Evolutionary conservation across 129 eudicot species (phyloP).

Genomic region (Artemisia tridentata): DNA sequence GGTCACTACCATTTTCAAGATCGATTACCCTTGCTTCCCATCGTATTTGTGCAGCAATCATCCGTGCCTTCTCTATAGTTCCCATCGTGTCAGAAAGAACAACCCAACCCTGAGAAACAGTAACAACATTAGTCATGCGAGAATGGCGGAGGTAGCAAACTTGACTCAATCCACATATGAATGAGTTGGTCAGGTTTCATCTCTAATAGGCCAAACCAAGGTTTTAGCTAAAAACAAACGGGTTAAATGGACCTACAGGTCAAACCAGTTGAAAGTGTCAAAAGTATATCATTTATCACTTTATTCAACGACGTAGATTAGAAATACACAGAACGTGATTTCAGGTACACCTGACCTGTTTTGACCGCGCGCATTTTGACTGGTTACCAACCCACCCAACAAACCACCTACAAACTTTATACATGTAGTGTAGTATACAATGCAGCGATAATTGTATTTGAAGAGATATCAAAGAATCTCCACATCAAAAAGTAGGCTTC

Average conservation of each 20-base stretch:
- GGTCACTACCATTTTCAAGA: slow-evolving; percentile 82
- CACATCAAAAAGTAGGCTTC: no score
- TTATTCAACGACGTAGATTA: no score
- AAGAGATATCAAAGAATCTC: no score
- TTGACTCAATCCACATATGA: background rate
- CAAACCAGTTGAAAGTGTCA: background rate
- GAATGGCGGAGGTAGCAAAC: background rate
- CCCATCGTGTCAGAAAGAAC: slow-evolving; percentile 69
- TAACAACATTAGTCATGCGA: background rate
- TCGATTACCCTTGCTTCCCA: slow-evolving; percentile 97
- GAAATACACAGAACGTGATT: background rate
- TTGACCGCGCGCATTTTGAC: no score
- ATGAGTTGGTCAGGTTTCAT: background rate
- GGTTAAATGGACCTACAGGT: background rate
- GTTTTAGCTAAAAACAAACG: no score
- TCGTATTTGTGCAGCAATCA: slow-evolving; percentile 74
- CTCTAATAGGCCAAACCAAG: background rate
- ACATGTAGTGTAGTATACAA: no score
- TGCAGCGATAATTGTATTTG: no score
- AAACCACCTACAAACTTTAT: no score
- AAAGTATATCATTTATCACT: background rate
- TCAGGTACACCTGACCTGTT: no score
- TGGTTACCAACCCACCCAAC: no score
- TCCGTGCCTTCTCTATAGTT: slow-evolving; percentile 65
- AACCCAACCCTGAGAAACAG: slow-evolving; percentile 73